Base-by-base conservation (phyloP, 2,329 filamentous ascomycete species). In the Cyphellophora attinorum region DNA sequence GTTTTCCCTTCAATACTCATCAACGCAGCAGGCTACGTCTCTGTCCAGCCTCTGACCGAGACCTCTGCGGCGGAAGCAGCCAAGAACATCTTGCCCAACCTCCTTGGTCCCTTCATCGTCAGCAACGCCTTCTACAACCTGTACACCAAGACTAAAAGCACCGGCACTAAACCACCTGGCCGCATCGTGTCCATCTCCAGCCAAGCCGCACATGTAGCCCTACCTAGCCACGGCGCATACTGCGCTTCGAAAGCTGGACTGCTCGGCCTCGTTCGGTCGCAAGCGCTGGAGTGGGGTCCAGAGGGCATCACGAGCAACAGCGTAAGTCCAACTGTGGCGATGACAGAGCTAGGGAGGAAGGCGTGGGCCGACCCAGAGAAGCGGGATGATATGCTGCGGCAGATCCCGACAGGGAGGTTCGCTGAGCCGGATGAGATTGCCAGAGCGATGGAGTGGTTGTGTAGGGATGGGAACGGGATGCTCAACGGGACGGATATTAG, bases 241-340 rank as follows among this genome's bases (percentile, higher is more conserved):
- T 68, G 65, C 37, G 64, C 65, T 1, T 64, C 60, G 4, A 68
- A 68, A 33, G 62, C 64, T 4, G 65, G 57, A 0, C 43, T 68
- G 5, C 40, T 64, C 11, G 64, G 62, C 0, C 36, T 67, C 29
- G 66, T 62, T 6, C 55, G 59, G 5, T 61, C 58, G 39, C 63
- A 64, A 60, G 65, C 65, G 1, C 60, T 56, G 15, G 65, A 68
- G 40, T 68, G 64, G 64, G 65, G 55, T 2, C 45, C 54, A 4
- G 50, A 54, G 4, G 64, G 64, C 2, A 66, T 68, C 8, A 67
- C 63, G 0, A 50, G 61, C 4, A 68, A 68, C 39, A 60, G 55
- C 3, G 59, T 68, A 3, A 59, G 55, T 10, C 65, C 64, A 10
- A 65, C 62, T 4, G 61, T 65, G 10, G 62, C 62, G 3, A 64